A percentile compares a stretch with the other conserved stretches of the same genome.
Evolutionary conservation across 139 green algal genomes (phyloP).

Genomic region (Marvania coccoides): DNA sequence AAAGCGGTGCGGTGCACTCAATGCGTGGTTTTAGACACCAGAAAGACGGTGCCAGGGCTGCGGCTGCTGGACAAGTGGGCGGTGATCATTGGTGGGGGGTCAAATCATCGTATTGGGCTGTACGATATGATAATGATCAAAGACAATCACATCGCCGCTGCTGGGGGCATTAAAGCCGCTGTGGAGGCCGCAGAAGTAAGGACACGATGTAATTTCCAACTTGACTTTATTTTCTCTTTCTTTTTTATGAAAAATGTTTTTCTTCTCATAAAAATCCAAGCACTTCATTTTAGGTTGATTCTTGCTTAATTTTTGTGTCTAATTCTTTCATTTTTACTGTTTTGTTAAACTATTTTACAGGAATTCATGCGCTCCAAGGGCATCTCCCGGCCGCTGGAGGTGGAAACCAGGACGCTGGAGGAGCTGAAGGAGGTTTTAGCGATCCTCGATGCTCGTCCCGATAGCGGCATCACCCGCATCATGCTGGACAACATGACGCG

Average conservation of each 20-base stretch:
- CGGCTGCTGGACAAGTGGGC: conserved; percentile 98
- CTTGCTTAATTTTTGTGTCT: no score
- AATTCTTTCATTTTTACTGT: no score
- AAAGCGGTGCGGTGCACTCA: conserved; percentile 14
- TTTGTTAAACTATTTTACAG: no score
- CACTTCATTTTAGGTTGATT: no score
- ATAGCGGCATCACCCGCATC: conserved; percentile 51
- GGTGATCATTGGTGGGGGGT: conserved; percentile 76
- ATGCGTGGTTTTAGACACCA: conserved; percentile 78
- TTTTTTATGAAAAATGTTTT: no score
- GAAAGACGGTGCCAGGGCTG: conserved; percentile 92
- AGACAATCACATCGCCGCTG: conserved; percentile 98
- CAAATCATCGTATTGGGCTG: conserved; percentile 76
- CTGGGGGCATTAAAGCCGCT: conserved; percentile 75
- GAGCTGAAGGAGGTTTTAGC: conserved; percentile 80
- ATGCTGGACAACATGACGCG: conserved; percentile 99
- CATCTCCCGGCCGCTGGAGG: conserved; percentile 59
- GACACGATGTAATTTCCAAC: not conserved
- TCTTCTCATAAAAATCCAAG: no score
- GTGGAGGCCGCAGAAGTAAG: conserved; percentile 41
- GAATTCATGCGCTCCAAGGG: conserved; percentile 42
- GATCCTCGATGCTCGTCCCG: conserved; percentile 17
- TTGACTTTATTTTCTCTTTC: no score
- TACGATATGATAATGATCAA: conserved; percentile 99
- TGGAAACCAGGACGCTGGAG: conserved; percentile 87